Evolutionary conservation across 306 rosid species (phyloP), one percentile per base, ranked within the genome.

Genomic region (Crotalaria pallida): DNA sequence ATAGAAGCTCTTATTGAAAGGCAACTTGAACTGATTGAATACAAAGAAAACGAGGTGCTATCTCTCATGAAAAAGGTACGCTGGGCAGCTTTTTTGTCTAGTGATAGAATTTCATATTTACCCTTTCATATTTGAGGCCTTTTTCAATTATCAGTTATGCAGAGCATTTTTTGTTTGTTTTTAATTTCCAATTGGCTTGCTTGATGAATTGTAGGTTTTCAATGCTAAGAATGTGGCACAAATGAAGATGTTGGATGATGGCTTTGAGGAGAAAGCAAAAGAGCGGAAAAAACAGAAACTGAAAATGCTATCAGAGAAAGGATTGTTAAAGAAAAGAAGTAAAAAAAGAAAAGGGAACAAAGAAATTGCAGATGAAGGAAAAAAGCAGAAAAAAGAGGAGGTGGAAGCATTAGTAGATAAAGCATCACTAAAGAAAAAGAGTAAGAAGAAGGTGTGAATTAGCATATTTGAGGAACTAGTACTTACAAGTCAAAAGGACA

Each of bases 221-320:
- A 87, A 79, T 58, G 98, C 97, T 29, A 87, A 81, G 65, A 85
- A 84, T 45, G 94, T 87, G 31, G 97, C 92, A 16, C 70, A 27
- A 31, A 93, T 93, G 92, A 90, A 83, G 71, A 90, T 93, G 94
- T 58, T 83, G 76, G 94, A 90, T 77, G 93, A 87, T 65, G 97
- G 92, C 31, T 93, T 88, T 76, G 90, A 84, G 49, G 90, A 90
- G 83, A 85, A 77, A 77, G 94, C 83, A 17, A 73, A 90, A 60
- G 93, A 85, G 65, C 79, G 96, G 56, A 87, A 87, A 74, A 84
- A 82, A 56, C 96, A 87, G 83, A 90, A 90, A 58, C 34, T 65
- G 34, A 81, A 78, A 82, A 84, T 87, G 22, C 81, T 87, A 21
- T 65, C 79, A 22, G 96, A 79, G 78, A 93, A 84, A 82, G 97